Evolutionary conservation across 2,329 filamentous ascomycete species (phyloP), one percentile per base, ranked within the genome.

Genomic region (Sphaerulina populicola): DNA sequence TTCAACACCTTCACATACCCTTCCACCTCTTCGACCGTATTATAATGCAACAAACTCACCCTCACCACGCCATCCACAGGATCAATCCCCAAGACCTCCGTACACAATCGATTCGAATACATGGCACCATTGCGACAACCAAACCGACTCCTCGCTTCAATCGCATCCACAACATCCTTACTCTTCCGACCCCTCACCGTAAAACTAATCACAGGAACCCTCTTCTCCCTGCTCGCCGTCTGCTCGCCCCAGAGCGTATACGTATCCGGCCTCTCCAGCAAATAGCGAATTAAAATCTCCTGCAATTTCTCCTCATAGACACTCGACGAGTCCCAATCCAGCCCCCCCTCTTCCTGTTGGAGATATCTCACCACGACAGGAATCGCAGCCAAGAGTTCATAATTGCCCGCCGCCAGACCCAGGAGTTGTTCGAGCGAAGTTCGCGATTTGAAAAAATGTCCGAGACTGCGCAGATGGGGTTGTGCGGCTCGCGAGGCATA

Each of bases 31-130:
- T 80, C 76, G 58, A 79, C 79, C 76, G 52, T 44, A 27, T 39
- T 27, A 62, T 88, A 88, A 66, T 87, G 83, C 49, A 84, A 76
- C 72, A 86, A 74, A 60, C 81, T 85, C n/a, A 86, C 80, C 56
- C 85, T 74, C 4, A 85, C 75, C 7, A 87, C 77, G 0, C 82
- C 85, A 57, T 85, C 76, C 7, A 76, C 71, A 0, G 72, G 75
- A 44, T 85, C 66, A 23, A 69, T 44, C 0, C 74, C 74, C 35
- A 87, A 62, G 0, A 85, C 69, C 1, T 83, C 78, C 52, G 78
- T 70, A 10, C 78, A 72, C 56, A 87, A 63, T 12, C 83, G 70
- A 59, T 83, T 78, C 10, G 78, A 81, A 66, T 88, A 88, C 60
- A 88, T 86, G 40, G 77, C 73, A 0, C 85, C 85, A 75, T 77